A percentile compares a stretch with the other conserved stretches of the same genome.
Conservation (phyloP, 108 stramenopile species). For the Cyclotella choctawhatcheeana region DNA sequence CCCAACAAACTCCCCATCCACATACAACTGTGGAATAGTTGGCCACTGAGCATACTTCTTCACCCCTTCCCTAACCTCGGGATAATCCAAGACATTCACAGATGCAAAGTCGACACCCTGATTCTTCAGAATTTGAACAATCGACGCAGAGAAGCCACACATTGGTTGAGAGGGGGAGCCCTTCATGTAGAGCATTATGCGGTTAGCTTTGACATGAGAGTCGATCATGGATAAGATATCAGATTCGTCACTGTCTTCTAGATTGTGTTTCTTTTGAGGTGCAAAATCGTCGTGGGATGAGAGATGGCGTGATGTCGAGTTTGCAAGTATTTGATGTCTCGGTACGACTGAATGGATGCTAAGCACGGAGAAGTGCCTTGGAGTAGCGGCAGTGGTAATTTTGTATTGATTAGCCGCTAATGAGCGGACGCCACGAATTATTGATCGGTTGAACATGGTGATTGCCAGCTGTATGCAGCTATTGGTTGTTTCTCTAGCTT, state of each 20-base stretch:
- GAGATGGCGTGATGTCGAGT: conserved; percentile 21
- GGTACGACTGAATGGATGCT: neutral
- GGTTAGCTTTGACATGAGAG: conserved; percentile 77
- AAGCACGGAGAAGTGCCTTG: neutral
- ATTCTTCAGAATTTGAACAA: conserved; percentile 87
- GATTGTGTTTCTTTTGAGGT: conserved; percentile 71
- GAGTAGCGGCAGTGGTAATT: neutral
- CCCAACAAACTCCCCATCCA: conserved; percentile 96
- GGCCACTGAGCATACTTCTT: conserved; percentile 91
- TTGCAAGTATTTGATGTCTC: neutral
- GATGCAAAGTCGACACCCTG: conserved; percentile 92
- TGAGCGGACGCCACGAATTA: conserved; percentile 1
- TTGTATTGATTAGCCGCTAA: conserved; percentile 2
- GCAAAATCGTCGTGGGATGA: conserved; percentile 84
- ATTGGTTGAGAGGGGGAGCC: conserved; percentile 94
- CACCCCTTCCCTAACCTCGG: conserved; percentile 94
- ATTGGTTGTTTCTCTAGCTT: too few relatives aligned
- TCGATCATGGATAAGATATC: conserved; percentile 64
- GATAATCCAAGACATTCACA: conserved; percentile 98
- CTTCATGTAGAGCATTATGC: conserved; percentile 99
- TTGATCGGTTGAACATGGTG: neutral
- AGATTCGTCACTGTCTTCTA: conserved; percentile 36
- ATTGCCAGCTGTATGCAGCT: too few relatives aligned
- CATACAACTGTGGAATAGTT: conserved; percentile 96
- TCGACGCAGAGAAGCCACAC: conserved; percentile 96